These are phyloP conservation scores for Phytophthora melonis DNA, from an alignment of 352 stramenopile species.

Conservation along the genomic window DNA sequence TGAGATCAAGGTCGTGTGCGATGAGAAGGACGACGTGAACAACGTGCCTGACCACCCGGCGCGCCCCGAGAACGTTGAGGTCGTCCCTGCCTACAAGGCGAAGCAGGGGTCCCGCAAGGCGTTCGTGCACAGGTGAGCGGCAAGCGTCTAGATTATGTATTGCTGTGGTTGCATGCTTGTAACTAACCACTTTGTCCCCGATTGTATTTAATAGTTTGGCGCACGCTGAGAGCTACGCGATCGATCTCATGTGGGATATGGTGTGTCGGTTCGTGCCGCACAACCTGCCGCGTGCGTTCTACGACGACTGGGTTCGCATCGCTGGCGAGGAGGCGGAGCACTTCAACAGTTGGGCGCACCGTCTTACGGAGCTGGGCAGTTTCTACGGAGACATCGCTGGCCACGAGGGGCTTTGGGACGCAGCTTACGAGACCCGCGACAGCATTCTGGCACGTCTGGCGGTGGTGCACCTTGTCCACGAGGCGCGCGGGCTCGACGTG, in stretches of 20 bases:
- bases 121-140: constrained; percentile 52
- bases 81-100: constrained; percentile 51
- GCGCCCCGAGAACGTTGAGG: constrained; percentile 53
- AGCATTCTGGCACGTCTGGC: constrained; percentile 53
- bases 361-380: constrained; percentile 54
- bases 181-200: no score
- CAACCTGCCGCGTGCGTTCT: constrained; percentile 57
- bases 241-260: constrained; percentile 79
- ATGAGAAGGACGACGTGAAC: constrained; percentile 47
- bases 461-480: constrained; percentile 67
- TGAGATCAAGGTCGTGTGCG: constrained; percentile 31
- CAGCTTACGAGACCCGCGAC: constrained; percentile 51
- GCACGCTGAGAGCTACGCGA: constrained; percentile 69
- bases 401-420: constrained; percentile 65
- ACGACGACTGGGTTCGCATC: constrained; percentile 69
- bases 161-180: no score
- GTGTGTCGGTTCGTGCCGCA: constrained; percentile 58
- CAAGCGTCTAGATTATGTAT: no score
- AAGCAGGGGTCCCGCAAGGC: constrained; percentile 62
- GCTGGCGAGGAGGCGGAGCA: constrained; percentile 62
- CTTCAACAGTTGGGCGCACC: constrained; percentile 58
- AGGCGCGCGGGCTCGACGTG: constrained; percentile 67
- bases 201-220: constrained; percentile 32
- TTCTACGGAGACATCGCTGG: constrained; percentile 61
- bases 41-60: constrained; percentile 54